Evolutionary conservation across 805 yeast genomes (phyloP), one percentile per base, ranked within the genome.

Genomic region (Yarrowia hollandica): DNA sequence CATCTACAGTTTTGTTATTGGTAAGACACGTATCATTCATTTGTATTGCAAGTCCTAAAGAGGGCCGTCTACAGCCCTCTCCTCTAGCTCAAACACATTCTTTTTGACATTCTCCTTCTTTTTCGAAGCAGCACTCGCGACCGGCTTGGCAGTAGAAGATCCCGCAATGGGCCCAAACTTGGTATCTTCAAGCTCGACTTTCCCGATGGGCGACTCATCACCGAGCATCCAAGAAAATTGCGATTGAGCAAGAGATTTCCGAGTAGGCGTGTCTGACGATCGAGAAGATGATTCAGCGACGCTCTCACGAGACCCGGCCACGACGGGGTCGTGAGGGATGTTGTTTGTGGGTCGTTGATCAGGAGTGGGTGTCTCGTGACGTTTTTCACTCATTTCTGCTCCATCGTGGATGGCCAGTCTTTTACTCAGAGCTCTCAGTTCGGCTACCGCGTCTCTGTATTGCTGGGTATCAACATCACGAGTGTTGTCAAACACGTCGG

Each of bases 181-280:
- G 22, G 55, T 48, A 8, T 33, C 55, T 2, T 48, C 55, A 7
- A 31, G 15, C 15, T 48, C 55, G 18, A 48, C 55, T 9, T 48
- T 48, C 4, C 39, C 55, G 22, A 33, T 22, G 1, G 55, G 55
- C 8, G 39, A 31, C 22, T 48, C 55, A 11, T 58, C 61, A 6
- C 63, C 66, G 1, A 66, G 60, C 67, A 66, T 66, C 69, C 69
- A 66, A 1, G 69, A 64, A 61, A 63, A 66, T 28, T 65, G 67
- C 31, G 66, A 61, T 23, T 66, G 67, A 8, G 69, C 67, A 6
- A 66, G 37, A 10, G 67, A 62, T 16, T 61, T 59, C 4, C 66
- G 31, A 2, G 59, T 60, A 2, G 67, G 67, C 2, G 66, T 55
- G 11, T 22, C 39, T 3, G 60, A 28, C 4, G 60, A 23, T 22